Base-by-base conservation (phyloP, 1,284 basidiomycete species). In the Caloboletus firmus region DNA sequence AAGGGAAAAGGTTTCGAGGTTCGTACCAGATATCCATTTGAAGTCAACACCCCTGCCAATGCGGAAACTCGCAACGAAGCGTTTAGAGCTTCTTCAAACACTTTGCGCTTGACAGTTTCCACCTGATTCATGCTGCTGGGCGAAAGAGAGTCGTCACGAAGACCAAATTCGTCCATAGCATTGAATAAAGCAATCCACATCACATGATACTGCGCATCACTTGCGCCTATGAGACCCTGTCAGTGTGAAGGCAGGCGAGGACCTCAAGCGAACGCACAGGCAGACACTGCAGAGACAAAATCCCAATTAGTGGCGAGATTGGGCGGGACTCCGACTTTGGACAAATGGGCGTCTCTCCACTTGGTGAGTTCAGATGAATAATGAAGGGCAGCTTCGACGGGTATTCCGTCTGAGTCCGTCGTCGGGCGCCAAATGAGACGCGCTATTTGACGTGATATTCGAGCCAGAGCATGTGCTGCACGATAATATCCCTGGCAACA, bases 201-300 rank as follows among this genome's bases (percentile, higher is more conserved):
- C 61, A 91, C 83, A 72, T 97, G 93, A 67, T 91, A 95, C 37
- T 88, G 90, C 44, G 92, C 88, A 69, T 97, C 94, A 63, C 87
- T 91, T 18, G 89, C 85, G 62, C 91, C 90, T 77, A 73, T 74
- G 34, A 75, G 75, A 76, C 72, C 28, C 71, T 73, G 76, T 55
- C 51, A 53, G 40, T 53, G 41, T 5, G n/a, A 35, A 31, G 15
- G 30, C 22, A 44, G 36, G 37, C 44, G 6, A 59, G 43, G 34
- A 54, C 41, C 50, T 39, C 53, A 47, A 39, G 57, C 28, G 51
- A 49, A 76, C 85, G 65, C 64, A 90, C 83, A 85, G 4, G 85
- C 83, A 34, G 81, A 82, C 28, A 89, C 83, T 2, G 84, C 93
- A 42, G 89, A 87, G 34, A 93, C 84, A 64, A 96, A 97, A 65